These are phyloP conservation scores for Biancaea sappan DNA, from an alignment of 306 rosid species.

Conservation along the genomic window DNA sequence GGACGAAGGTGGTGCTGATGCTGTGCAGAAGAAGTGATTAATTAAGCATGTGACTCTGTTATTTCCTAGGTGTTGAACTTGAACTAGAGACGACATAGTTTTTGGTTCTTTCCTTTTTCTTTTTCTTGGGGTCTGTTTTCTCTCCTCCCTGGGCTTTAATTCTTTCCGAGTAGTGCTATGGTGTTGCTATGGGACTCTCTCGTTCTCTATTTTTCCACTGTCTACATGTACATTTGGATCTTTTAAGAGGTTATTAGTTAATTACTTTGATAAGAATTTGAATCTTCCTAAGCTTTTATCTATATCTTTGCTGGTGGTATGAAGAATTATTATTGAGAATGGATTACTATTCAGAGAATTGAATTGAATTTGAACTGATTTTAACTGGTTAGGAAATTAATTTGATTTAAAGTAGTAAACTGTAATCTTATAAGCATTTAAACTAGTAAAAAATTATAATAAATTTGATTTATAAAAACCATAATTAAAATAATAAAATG, in stretches of 20 bases:
- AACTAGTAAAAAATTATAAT: too few relatives aligned
- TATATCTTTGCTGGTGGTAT: background rate
- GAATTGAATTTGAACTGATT: too few relatives aligned
- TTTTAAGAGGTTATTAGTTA: slow-evolving; percentile 32
- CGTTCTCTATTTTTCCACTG: background rate
- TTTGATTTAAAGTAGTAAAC: too few relatives aligned
- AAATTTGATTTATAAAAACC: too few relatives aligned
- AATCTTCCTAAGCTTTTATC: background rate
- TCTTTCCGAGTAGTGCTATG: slow-evolving; percentile 39
- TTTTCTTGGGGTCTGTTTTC: slow-evolving; percentile 16
- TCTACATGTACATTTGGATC: slow-evolving; percentile 40
- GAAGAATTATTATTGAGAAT: background rate
- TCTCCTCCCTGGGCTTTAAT: slow-evolving; percentile 42
- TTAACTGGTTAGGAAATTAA: too few relatives aligned
- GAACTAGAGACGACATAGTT: slow-evolving; percentile 46
- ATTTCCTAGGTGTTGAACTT: slow-evolving; percentile 53
- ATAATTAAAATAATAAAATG: too few relatives aligned
- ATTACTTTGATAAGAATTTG: slow-evolving; percentile 12
- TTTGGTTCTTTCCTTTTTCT: slow-evolving; percentile 19
- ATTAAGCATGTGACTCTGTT: slow-evolving; percentile 47
- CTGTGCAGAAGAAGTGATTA: slow-evolving; percentile 36
- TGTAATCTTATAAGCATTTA: too few relatives aligned
- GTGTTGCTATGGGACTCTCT: slow-evolving; percentile 34
- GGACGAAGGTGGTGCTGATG: slow-evolving; percentile 35
- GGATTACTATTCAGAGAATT: too few relatives aligned